phyloP scores from a whole-genome alignment of 176 grass and related monocot species.

The Cymbopogon citratus region DNA sequence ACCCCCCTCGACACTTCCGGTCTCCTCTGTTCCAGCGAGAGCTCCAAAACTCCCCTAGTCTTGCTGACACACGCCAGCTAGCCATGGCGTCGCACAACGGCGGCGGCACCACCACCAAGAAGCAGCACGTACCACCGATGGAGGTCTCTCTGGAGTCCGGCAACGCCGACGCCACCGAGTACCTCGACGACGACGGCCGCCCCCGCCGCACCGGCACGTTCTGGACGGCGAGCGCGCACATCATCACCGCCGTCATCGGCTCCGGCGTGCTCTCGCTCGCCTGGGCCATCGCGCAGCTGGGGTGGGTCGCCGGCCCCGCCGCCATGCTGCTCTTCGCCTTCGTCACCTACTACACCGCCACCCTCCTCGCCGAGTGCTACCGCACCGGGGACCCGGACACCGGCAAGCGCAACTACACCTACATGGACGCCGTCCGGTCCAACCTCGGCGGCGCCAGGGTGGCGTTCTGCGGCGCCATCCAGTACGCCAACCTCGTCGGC shows the following conservation, averaged over 20 bases:
- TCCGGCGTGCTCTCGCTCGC: constrained; percentile 56
- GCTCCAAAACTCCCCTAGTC: too few relatives aligned
- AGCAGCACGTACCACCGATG: neutral
- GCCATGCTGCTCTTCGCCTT: constrained; percentile 50
- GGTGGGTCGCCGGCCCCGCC: constrained; percentile 45
- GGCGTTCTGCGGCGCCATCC: constrained; percentile 31
- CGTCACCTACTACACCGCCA: constrained; percentile 51
- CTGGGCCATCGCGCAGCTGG: constrained; percentile 59
- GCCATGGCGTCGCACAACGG: neutral
- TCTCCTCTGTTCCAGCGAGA: neutral
- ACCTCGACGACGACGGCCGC: constrained; percentile 38
- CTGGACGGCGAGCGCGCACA: constrained; percentile 55
- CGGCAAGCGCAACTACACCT: constrained; percentile 52
- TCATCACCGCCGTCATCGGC: constrained; percentile 55
- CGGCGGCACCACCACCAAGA: neutral
- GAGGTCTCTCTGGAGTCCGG: constrained; percentile 41
- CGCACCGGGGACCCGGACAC: constrained; percentile 34
- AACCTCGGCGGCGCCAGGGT: constrained; percentile 49
- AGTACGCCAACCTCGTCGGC: constrained; percentile 54
- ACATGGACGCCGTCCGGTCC: constrained; percentile 54
- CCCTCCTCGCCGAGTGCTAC: constrained; percentile 56
- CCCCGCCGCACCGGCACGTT: constrained; percentile 24
- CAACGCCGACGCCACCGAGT: neutral
- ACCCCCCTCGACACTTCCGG: too few relatives aligned
- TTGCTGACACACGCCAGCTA: too few relatives aligned